phyloP scores from a whole-genome alignment of 495 filamentous ascomycete genomes.

The Aspergillus cavernicola region DNA sequence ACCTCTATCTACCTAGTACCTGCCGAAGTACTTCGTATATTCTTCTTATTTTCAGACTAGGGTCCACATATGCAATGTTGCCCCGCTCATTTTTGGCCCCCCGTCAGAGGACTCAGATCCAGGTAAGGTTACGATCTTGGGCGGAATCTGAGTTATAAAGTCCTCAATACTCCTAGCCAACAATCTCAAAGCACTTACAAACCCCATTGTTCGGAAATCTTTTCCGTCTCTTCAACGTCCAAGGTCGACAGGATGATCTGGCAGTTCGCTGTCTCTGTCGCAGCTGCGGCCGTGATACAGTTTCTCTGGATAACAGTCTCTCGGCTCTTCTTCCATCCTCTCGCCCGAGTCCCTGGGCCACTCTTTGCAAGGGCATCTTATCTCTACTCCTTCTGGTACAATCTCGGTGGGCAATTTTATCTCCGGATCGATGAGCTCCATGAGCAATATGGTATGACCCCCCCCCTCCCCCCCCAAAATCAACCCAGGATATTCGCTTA shows the following conservation, averaged over 20 bases:
- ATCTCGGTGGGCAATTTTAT: constrained; percentile 15
- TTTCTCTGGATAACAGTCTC: constrained; percentile 8
- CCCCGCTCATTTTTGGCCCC: too few species aligned
- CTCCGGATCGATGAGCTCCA: constrained; percentile 16
- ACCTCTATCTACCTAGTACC: too few species aligned
- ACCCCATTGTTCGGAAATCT: too few species aligned
- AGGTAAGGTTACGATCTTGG: too few species aligned
- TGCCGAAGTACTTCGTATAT: too few species aligned
- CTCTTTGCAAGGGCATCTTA: constrained; percentile 11
- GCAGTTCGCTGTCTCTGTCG: constrained; percentile 4
- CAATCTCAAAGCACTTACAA: too few species aligned
- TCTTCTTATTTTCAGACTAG: too few species aligned
- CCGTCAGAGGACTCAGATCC: too few species aligned
- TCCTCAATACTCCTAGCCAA: too few species aligned
- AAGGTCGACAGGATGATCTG: neutral
- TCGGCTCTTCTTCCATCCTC: constrained; percentile 30
- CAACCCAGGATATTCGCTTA: neutral
- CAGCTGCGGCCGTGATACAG: neutral
- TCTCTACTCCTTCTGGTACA: constrained; percentile 20
- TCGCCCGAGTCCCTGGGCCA: constrained; percentile 24
- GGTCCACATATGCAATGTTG: too few species aligned
- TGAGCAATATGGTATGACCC: constrained; percentile 13
- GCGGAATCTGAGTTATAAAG: too few species aligned
- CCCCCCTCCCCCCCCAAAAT: neutral
- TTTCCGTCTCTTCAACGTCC: too few species aligned